Evolutionary conservation across 2,329 filamentous ascomycete genomes (phyloP), one percentile per base, ranked within the genome.

Genomic region (Zasmidium citrigriseum): DNA sequence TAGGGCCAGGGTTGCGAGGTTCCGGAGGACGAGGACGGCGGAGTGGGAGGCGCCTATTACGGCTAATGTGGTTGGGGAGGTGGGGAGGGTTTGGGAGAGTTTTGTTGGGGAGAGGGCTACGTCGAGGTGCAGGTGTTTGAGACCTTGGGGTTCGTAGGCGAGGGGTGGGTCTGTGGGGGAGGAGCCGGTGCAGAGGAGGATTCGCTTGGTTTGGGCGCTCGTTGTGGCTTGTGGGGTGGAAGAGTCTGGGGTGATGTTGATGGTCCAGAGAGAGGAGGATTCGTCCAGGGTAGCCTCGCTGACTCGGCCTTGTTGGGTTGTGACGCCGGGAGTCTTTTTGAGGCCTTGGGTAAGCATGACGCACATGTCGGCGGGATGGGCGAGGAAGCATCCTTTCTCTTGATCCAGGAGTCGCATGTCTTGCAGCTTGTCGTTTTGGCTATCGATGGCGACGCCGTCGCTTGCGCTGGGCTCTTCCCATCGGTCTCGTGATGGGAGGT

Each of bases 1-100:
- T 21, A 72, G 72, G 11, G 81, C 81, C 4, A 87, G 76, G 4
- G 81, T 76, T 68, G 81, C 79, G 12, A 88, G 78, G 68, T 88
- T 87, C 69, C 83, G 79, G 16, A 88, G 79, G 22, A 86, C 84
- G 10, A 88, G 77, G 49, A 88, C 83, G 12, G 85, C 85, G 46
- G 82, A 85, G 71, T 88, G 85, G 1, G 84, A 87, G 46, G 84
- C 84, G 27, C 85, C 85, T 10, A 88, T 76, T 10, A 88, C 83
- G 12, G 78, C 84, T 16, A 88, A 71, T 2, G 79, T 83, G 1
- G 72, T 68, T 5, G 72, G 64, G 22, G 62, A 61, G 23, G 25
- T 20, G 9, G 55, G 34, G 10, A 84, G 71, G n/a, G 70, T 64
- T 4, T 73, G 68, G 4, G 75, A 65, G 14, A 86, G 76, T 2